Evolutionary conservation across 257 asterid species (phyloP).

Genomic region (Ophiorrhiza pumila): DNA sequence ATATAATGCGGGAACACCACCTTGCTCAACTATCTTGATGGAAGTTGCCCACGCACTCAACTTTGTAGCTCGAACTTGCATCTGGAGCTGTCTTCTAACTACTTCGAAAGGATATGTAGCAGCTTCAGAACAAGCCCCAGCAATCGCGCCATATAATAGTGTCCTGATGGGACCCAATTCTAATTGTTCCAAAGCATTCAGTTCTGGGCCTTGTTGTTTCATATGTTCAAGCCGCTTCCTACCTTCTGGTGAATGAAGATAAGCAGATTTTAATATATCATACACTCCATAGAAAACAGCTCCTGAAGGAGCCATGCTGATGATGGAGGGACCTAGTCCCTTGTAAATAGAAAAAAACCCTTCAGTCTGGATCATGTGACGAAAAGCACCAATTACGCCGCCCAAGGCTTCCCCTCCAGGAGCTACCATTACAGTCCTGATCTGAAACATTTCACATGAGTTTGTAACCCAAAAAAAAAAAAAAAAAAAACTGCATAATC

Average conservation of each 20-base stretch:
- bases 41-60: slow-evolving; percentile 80
- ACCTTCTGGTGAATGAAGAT: slow-evolving; percentile 78
- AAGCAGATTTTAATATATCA: slow-evolving; percentile 81
- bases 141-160: slow-evolving; percentile 81
- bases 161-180: slow-evolving; percentile 88
- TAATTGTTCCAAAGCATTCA: slow-evolving; percentile 81
- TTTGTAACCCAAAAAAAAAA: slow-evolving; percentile 1
- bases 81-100: slow-evolving; percentile 93
- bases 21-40: slow-evolving; percentile 72
- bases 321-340: slow-evolving; percentile 82
- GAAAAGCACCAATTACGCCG: slow-evolving; percentile 70
- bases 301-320: slow-evolving; percentile 99
- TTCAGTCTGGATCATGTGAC: slow-evolving; percentile 79
- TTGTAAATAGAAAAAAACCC: slow-evolving; percentile 94
- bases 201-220: slow-evolving; percentile 65
- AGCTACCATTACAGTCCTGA: slow-evolving; percentile 94
- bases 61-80: slow-evolving; percentile 78
- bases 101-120: slow-evolving; percentile 98
- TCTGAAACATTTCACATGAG: slow-evolving; percentile 45
- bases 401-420: slow-evolving; percentile 99
- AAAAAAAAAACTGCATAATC: background rate
- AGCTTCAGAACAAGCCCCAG: slow-evolving; percentile 96
- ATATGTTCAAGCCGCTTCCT: slow-evolving; percentile 55
- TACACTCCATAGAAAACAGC: slow-evolving; percentile 95
- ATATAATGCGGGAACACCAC: slow-evolving; percentile 87